Percentiles rank a stretch among this genome's conserved stretches.
These are phyloP conservation scores for Cyphellophora attinorum DNA, from an alignment of 2,329 filamentous ascomycete genomes.

Conservation along the genomic window DNA sequence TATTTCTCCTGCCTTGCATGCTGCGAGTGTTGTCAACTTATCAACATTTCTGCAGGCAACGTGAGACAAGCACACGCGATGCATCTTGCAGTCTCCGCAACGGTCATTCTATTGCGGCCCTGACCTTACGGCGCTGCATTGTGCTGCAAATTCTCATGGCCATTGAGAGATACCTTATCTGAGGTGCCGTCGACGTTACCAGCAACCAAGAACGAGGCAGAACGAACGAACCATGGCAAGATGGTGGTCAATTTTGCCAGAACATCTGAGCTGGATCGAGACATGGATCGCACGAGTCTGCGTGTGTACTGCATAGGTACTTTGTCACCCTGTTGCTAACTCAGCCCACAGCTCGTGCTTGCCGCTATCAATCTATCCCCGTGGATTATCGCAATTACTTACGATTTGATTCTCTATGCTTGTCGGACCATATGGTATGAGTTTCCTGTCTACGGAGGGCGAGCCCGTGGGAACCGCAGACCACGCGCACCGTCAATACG, in stretches of 20 bases:
- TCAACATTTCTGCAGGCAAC: no score
- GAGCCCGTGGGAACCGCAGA: conserved; percentile 48
- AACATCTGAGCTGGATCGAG: conserved; percentile 47
- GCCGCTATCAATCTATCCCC: conserved; percentile 52
- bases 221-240: conserved; percentile 29
- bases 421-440: conserved; percentile 50
- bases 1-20: no score
- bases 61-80: no score
- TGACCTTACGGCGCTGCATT: no score
- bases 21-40: no score
- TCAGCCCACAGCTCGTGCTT: conserved; percentile 47
- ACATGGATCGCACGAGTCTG: conserved; percentile 54
- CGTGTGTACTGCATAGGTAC: conserved; percentile 37
- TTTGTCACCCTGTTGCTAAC: not conserved
- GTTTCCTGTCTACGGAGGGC: conserved; percentile 50
- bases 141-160: no score
- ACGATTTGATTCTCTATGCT: conserved; percentile 55
- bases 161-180: no score
- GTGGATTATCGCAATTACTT: conserved; percentile 52
- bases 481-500: conserved; percentile 54
- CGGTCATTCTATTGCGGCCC: no score
- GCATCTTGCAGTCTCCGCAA: no score
- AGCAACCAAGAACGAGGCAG: no score
- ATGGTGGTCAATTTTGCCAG: conserved; percentile 56
- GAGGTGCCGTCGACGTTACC: no score